phyloP scores from a whole-genome alignment of 2,329 filamentous ascomycete genomes.

The Penicillium crustosum region DNA sequence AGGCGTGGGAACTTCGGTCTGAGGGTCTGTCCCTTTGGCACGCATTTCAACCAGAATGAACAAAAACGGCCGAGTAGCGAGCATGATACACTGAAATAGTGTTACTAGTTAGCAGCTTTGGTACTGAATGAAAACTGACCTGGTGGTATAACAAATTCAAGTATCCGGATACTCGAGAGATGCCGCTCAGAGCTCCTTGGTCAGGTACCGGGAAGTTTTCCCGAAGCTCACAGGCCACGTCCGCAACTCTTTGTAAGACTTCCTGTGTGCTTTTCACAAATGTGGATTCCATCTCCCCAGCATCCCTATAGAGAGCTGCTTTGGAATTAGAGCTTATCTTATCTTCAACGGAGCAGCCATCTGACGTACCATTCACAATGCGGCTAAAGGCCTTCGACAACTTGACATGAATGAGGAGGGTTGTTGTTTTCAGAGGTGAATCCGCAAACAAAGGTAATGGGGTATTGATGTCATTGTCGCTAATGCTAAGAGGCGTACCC shows the following conservation, averaged over 20 bases:
- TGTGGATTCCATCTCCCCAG: neutral
- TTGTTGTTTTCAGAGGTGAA: neutral
- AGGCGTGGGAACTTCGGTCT: neutral
- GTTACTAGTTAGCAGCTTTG: too few relatives aligned
- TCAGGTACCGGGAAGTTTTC: neutral
- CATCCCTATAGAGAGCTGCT: neutral
- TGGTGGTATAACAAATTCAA: neutral
- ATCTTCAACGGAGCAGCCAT: neutral
- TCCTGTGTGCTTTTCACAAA: constrained; percentile 1
- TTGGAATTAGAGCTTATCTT: neutral
- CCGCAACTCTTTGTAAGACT: neutral
- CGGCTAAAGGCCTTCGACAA: neutral
- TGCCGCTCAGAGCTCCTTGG: neutral
- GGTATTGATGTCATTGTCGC: neutral
- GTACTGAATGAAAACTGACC: neutral
- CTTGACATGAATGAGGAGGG: neutral
- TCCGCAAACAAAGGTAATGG: neutral
- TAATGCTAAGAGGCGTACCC: neutral
- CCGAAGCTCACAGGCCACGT: neutral
- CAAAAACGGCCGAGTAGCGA: neutral
- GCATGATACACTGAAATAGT: neutral
- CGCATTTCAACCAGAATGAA: neutral
- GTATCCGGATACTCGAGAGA: neutral
- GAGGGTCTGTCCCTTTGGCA: neutral
- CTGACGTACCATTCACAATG: neutral